Conservation (phyloP, 805 yeast species). For the Sugiyamaella chiloensis region DNA sequence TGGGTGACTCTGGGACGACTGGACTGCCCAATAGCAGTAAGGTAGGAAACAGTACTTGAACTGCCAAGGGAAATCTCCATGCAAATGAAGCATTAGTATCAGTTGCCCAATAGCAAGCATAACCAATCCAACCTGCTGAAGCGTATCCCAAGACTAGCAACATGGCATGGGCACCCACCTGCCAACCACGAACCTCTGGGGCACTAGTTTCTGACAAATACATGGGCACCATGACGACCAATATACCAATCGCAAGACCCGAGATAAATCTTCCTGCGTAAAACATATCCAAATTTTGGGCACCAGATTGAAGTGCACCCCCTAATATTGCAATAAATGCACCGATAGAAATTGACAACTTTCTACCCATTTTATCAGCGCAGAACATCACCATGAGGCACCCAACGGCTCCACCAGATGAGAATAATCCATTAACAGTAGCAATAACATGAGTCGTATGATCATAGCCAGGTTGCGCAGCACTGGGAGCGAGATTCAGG, state of each 20-base stretch:
- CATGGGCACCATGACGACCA: slow-evolving; percentile 50
- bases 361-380: slow-evolving; percentile 11
- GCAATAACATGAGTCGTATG: slow-evolving; percentile 15
- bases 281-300: slow-evolving; percentile 29
- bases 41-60: slow-evolving; percentile 1
- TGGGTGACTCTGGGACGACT: slow-evolving; percentile 11
- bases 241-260: slow-evolving; percentile 52
- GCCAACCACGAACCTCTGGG: slow-evolving; percentile 29
- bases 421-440: slow-evolving; percentile 16
- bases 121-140: slow-evolving; percentile 15
- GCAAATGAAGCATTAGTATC: slow-evolving; percentile 3
- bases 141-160: slow-evolving; percentile 11
- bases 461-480: slow-evolving; percentile 1
- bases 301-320: slow-evolving; percentile 13
- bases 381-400: slow-evolving; percentile 5
- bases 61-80: slow-evolving; percentile 6
- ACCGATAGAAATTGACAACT: slow-evolving; percentile 5
- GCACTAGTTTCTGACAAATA: slow-evolving; percentile 46
- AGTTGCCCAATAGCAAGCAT: slow-evolving; percentile 14
- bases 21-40: slow-evolving; percentile 3
- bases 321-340: slow-evolving; percentile 13
- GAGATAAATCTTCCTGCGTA: slow-evolving; percentile 47
- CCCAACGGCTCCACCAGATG: slow-evolving; percentile 17
- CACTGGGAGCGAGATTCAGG: neutral
- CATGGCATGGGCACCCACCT: slow-evolving; percentile 15